Evolutionary conservation across 495 filamentous ascomycete genomes (phyloP).

Genomic region (Aspergillus biplanus): DNA sequence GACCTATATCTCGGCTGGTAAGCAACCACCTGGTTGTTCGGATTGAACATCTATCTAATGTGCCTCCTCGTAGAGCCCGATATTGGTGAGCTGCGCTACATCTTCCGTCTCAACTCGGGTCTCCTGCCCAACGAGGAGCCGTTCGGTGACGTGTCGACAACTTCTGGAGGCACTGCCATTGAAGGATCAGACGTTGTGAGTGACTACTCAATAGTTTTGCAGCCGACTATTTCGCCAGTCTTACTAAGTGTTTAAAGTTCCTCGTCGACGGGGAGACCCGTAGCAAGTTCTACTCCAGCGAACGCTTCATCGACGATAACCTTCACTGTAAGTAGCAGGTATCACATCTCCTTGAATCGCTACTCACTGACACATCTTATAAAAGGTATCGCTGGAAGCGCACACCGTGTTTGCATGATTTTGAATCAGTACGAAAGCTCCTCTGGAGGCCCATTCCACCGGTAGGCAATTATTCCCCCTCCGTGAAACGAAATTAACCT

Average conservation of each 20-base stretch:
- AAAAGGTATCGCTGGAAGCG: constrained; percentile 35
- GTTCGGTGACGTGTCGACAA: constrained; percentile 54
- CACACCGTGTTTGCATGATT: constrained; percentile 42
- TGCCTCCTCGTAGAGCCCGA: constrained; percentile 45
- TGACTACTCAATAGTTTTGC: not conserved
- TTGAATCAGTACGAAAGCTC: constrained; percentile 49
- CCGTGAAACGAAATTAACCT: not conserved
- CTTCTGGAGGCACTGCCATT: constrained; percentile 50
- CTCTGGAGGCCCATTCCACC: constrained; percentile 55
- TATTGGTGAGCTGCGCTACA: constrained; percentile 67
- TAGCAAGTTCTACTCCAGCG: constrained; percentile 70
- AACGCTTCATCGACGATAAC: constrained; percentile 68
- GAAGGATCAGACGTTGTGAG: constrained; percentile 64
- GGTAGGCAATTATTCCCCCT: constrained; percentile 19
- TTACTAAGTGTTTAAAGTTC: constrained; percentile 32
- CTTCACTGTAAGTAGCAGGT: constrained; percentile 51
- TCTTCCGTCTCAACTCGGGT: constrained; percentile 60
- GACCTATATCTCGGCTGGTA: constrained; percentile 60
- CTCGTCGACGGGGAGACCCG: constrained; percentile 63
- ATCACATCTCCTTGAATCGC: not conserved
- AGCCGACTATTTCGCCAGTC: not conserved
- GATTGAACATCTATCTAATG: not conserved
- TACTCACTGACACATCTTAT: constrained; percentile 6
- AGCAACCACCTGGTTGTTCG: not conserved
- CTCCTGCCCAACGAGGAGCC: constrained; percentile 57